Base-by-base conservation (phyloP, 495 filamentous ascomycete genomes). In the Bryoglossum gracile region DNA sequence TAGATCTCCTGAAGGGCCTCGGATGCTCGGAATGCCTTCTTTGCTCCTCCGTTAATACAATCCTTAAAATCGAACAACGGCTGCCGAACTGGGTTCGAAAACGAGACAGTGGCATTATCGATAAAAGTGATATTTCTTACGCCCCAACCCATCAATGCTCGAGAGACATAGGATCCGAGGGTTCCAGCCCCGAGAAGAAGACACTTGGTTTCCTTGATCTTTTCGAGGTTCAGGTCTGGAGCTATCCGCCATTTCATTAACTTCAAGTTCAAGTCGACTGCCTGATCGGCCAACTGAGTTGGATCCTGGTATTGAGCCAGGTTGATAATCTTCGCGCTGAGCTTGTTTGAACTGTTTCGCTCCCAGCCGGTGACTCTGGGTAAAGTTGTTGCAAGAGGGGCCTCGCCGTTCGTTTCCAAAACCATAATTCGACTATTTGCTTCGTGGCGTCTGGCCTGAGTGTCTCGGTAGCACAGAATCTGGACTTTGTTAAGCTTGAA, bases 221-320 rank as follows among this genome's bases (percentile, higher is more conserved):
- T 81, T 9, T 94, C 88, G 10, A 98, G 81, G 61, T 97, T 76
- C 18, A 98, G 71, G 36, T 79, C 79, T 5, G 92, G 92, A 16
- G 89, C 87, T 47, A 98, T 86, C 21, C 92, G 81, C 92, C 92
- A 98, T 69, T 95, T 96, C 79, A 98, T 98, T 44, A 98, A 75
- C 67, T 96, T 97, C 50, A 96, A 73, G 59, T 98, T 98, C 40
- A 98, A 78, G 59, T 98, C 92, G 8, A 96, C 92, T n/a, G 90
- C 86, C 64, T 95, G 89, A 54, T 96, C 89, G 18, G 92, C 92
- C 19, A 97, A 72, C 53, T 79, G 80, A 46, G 54, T 69, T 4
- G 92, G 92, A 62, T 98, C 87, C 83, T 97, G 89, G 44, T 94
- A 89, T 56, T 89, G 88, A 14, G 83, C 82, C 1, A 98, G 72